phyloP scores from a whole-genome alignment of 768 basidiomycete species.

The Paxillus involutus region DNA sequence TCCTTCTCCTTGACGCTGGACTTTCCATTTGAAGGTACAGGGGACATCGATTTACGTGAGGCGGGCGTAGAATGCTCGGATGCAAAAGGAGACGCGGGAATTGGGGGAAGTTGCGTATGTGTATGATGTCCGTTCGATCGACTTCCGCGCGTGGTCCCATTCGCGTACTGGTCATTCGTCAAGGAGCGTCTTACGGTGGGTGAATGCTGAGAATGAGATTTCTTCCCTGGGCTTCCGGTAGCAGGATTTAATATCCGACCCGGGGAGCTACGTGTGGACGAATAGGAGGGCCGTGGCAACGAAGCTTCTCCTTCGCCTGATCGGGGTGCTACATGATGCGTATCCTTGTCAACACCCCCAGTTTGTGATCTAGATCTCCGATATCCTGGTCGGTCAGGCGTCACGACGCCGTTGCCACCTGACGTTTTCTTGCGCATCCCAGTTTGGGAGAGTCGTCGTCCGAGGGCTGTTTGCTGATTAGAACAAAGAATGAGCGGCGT shows the following conservation, averaged over 20 bases:
- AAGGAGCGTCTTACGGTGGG: slow-evolving; percentile 31
- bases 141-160: slow-evolving; percentile 28
- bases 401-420: slow-evolving; percentile 10
- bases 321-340: slow-evolving; percentile 30
- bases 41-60: slow-evolving; percentile 45
- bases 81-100: slow-evolving; percentile 66
- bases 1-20: slow-evolving; percentile 34
- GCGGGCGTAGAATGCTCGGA: slow-evolving; percentile 62
- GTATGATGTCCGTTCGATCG: slow-evolving; percentile 36
- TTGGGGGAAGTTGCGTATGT: slow-evolving; percentile 50
- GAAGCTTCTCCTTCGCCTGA: slow-evolving; percentile 25
- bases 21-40: slow-evolving; percentile 34
- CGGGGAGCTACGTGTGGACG: slow-evolving; percentile 33
- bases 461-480: slow-evolving; percentile 66
- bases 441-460: slow-evolving; percentile 65
- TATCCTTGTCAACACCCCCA: slow-evolving; percentile 32
- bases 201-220: slow-evolving; percentile 18
- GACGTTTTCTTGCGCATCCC: slow-evolving; percentile 32
- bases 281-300: slow-evolving; percentile 29
- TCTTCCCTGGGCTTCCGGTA: slow-evolving; percentile 26
- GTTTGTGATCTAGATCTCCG: slow-evolving; percentile 39
- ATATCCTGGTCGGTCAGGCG: slow-evolving; percentile 24
- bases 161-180: slow-evolving; percentile 30
- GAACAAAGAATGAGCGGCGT: slow-evolving; percentile 6
- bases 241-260: slow-evolving; percentile 27